Base-by-base conservation (phyloP, 192 early-diverging fungal species). In the Rhizophagus sp. region DNA sequence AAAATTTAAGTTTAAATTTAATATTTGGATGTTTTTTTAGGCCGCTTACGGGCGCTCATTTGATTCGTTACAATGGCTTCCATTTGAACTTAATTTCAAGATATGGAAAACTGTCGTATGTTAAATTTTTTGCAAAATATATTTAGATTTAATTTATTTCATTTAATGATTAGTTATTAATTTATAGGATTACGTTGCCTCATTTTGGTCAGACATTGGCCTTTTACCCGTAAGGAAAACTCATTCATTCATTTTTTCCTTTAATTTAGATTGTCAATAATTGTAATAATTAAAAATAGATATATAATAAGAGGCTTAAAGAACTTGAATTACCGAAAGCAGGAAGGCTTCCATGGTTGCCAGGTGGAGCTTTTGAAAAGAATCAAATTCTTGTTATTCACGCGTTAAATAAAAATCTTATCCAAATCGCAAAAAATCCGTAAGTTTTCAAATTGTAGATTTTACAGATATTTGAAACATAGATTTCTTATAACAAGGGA, bases 71-170 rank as follows among this genome's bases (percentile, higher is more conserved):
- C 41, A 73, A 50, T 73, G 71, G 71, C n/a, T 73, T 27, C 71
- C 71, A 24, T 73, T 73, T 50, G 12, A 49, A 30, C 9, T 73
- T 25, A 25, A 36, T 73, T n/a, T 19, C 24, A 73, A 73, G 27
- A 73, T 73, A 50, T 50, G 71, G 71, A 73, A 73, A 50, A 50
- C 71, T 15, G 22, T 73, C 11, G 68, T 70, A 70, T n/a, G 68
- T 41, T 39, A 15, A 39, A 39, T 10, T 39, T 44, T 39, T 22
- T 39, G 5, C 4, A 10, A 39, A 13, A 3, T 68, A 17, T 13
- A 68, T 34, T 17, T 33, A 10, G 4, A 19, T 68, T 25, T 33
- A 19, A 33, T 22, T 36, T 36, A 36, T 15, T 64, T 27, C 11
- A 17, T 33, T 66, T 66, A 33, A 33, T 33, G n/a, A 33, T 66